A percentile compares a stretch with the other conserved stretches of the same genome.
Evolutionary conservation across 345 rosid species (phyloP).

Genomic region (Erodium maritimum): DNA sequence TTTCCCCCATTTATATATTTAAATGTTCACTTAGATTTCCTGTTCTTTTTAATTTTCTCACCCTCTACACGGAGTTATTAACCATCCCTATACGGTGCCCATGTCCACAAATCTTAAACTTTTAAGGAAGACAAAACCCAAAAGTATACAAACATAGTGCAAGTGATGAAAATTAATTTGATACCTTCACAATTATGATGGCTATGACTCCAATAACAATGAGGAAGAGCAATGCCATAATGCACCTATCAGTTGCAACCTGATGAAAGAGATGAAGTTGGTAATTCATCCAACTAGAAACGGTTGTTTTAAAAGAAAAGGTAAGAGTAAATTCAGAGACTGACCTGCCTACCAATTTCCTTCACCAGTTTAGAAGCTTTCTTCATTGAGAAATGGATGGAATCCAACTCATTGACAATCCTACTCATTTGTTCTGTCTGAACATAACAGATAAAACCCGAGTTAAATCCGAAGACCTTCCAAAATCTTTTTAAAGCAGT

Average conservation of each 20-base stretch:
- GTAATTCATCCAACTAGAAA: background rate
- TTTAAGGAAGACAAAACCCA: background rate
- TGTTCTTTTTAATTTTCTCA: no score
- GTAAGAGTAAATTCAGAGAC: conserved; percentile 22
- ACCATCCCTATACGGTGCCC: no score
- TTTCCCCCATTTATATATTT: no score
- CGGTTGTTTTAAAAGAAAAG: conserved; percentile 2
- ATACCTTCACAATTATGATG: conserved; percentile 86
- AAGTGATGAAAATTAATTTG: background rate
- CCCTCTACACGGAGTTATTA: no score
- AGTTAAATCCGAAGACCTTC: background rate
- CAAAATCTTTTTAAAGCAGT: background rate
- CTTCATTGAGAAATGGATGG: conserved; percentile 90
- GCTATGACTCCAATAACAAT: conserved; percentile 76
- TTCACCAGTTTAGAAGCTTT: conserved; percentile 88
- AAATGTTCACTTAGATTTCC: no score
- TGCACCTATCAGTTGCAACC: conserved; percentile 95
- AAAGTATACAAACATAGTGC: no score
- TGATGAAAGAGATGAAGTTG: conserved; percentile 10
- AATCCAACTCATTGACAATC: conserved; percentile 89
- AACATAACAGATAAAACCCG: conserved; percentile 5
- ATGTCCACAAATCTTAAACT: background rate
- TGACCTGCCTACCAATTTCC: conserved; percentile 98
- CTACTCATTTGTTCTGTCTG: conserved; percentile 99
- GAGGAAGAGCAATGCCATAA: conserved; percentile 70